A percentile compares a stretch with the other conserved stretches of the same genome.
Conservation (phyloP, 148 eudicot genomes). For the Rhododendron simsii region DNA sequence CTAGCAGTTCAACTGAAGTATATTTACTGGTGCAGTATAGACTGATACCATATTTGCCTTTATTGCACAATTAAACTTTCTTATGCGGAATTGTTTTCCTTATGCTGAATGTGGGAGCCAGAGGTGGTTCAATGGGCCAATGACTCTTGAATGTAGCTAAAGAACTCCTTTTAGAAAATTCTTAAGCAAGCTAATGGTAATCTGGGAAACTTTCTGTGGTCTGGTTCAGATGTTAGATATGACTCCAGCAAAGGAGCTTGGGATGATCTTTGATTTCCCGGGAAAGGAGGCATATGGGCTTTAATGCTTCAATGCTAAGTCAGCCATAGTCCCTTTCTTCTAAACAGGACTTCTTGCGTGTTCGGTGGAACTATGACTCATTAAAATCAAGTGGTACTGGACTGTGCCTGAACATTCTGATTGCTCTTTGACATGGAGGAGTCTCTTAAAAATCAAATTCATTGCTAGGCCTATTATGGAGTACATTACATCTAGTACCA, state of each 20-base stretch:
- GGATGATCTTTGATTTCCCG: neutral
- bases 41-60: neutral
- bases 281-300: neutral
- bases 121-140: neutral
- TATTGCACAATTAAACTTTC: neutral
- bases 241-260: neutral
- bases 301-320: neutral
- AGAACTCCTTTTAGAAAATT: neutral
- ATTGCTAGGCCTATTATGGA: neutral
- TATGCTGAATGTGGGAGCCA: neutral
- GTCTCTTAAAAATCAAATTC: neutral
- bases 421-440: neutral
- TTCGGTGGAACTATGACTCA: neutral
- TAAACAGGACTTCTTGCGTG: neutral
- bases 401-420: neutral
- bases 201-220: neutral
- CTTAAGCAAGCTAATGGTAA: neutral
- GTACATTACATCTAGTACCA: neutral
- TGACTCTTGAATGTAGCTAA: neutral
- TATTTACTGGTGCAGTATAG: constrained; percentile 29
- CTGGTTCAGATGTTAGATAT: neutral
- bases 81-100: neutral
- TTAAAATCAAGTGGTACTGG: neutral
- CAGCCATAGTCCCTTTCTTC: neutral
- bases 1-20: neutral